phyloP scores from a whole-genome alignment of 2,329 filamentous ascomycete genomes.

The Fusarium euwallaceae region DNA sequence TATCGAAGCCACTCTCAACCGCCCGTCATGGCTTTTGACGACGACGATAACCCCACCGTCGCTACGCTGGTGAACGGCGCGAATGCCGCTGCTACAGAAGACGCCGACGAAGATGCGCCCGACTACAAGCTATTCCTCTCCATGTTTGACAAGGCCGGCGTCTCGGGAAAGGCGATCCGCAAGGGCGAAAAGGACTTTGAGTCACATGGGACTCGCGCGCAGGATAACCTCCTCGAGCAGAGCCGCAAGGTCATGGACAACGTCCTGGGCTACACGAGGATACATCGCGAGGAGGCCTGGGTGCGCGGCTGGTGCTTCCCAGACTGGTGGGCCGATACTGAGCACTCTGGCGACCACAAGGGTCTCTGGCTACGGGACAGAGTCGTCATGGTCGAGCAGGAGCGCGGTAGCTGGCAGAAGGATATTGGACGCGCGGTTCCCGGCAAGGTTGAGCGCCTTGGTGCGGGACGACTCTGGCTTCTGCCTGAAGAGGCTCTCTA shows the following conservation, averaged over 20 bases:
- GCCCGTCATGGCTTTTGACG: slow-evolving; percentile 58
- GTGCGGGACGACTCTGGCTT: slow-evolving; percentile 80
- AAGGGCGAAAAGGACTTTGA: slow-evolving; percentile 98
- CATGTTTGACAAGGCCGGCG: slow-evolving; percentile 63
- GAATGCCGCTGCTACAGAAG: slow-evolving; percentile 58
- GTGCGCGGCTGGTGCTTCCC: slow-evolving; percentile 82
- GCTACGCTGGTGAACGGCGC: slow-evolving; percentile 36
- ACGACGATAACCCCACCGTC: slow-evolving; percentile 56
- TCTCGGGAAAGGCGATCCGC: slow-evolving; percentile 77
- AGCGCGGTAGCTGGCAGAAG: slow-evolving; percentile 79
- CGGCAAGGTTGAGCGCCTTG: slow-evolving; percentile 66
- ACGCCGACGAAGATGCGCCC: slow-evolving; percentile 83
- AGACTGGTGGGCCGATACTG: slow-evolving; percentile 61
- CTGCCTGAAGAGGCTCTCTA: slow-evolving; percentile 93
- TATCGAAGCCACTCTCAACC: background rate
- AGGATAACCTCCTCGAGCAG: slow-evolving; percentile 81
- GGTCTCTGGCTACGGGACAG: slow-evolving; percentile 57
- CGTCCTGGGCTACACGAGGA: slow-evolving; percentile 81
- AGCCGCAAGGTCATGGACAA: slow-evolving; percentile 91
- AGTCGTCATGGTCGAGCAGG: slow-evolving; percentile 77
- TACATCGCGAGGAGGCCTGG: slow-evolving; percentile 77
- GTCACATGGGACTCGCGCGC: slow-evolving; percentile 86
- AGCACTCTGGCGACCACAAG: slow-evolving; percentile 42
- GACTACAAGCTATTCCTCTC: slow-evolving; percentile 83
- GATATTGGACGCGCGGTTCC: slow-evolving; percentile 78